A percentile compares a stretch with the other conserved stretches of the same genome.
These are phyloP conservation scores for Phialophora expanda DNA, from an alignment of 2,329 filamentous ascomycete genomes.

Conservation along the genomic window DNA sequence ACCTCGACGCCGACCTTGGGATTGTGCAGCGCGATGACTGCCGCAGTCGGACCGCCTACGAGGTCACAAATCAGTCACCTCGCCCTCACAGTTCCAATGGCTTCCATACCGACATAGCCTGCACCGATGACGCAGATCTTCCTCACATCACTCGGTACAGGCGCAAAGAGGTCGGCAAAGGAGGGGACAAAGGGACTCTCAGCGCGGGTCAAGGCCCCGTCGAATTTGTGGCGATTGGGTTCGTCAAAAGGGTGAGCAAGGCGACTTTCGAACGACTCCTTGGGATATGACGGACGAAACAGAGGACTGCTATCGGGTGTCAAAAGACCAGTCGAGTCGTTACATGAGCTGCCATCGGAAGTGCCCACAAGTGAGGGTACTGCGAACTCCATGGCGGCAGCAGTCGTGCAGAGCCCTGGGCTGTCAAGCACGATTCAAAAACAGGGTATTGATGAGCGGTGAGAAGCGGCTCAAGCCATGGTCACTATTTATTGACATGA, in stretches of 20 bases:
- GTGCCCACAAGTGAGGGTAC: constrained; percentile 29
- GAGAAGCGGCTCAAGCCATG: constrained; percentile 3
- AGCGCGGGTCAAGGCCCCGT: constrained; percentile 7
- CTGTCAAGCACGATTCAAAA: neutral
- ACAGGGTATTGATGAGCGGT: neutral
- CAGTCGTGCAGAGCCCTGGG: neutral
- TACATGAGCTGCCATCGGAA: constrained; percentile 29
- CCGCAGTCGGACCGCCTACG: constrained; percentile 73
- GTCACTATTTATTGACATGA: constrained; percentile 5
- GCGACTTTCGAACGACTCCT: constrained; percentile 25
- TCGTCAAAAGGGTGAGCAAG: constrained; percentile 26
- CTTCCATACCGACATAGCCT: constrained; percentile 72
- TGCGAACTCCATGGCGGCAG: constrained; percentile 22
- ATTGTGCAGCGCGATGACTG: constrained; percentile 75
- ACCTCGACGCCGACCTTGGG: constrained; percentile 73
- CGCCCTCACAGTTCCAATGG: neutral
- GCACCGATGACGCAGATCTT: constrained; percentile 74
- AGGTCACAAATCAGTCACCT: constrained; percentile 4
- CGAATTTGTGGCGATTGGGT: constrained; percentile 12
- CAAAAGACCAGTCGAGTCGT: constrained; percentile 26
- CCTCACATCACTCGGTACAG: constrained; percentile 33
- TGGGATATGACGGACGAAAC: constrained; percentile 26
- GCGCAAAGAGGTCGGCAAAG: constrained; percentile 16
- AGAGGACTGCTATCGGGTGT: constrained; percentile 29
- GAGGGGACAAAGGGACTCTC: constrained; percentile 21